Evolutionary conservation across 1,139 yeast genomes (phyloP).

Genomic region (Zygosaccharomyces pseudobailii): DNA sequence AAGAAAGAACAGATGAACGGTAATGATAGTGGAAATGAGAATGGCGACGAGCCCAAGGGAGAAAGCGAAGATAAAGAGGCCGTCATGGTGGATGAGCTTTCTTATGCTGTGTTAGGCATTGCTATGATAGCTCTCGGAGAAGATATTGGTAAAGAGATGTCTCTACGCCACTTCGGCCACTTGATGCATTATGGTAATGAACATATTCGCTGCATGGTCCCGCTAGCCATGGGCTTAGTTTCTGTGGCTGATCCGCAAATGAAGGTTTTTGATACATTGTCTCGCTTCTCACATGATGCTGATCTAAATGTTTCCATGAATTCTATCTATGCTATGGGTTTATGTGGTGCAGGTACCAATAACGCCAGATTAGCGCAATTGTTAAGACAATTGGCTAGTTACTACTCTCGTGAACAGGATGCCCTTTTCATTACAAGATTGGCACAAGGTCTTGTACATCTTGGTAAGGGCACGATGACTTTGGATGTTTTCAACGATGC

Average conservation of each 20-base stretch:
- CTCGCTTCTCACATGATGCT: slow-evolving; percentile 93
- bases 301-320: slow-evolving; percentile 93
- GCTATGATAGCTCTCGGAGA: slow-evolving; percentile 98
- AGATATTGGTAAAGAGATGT: slow-evolving; percentile 97
- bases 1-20: slow-evolving; percentile 16
- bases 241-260: slow-evolving; percentile 94
- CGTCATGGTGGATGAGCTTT: slow-evolving; percentile 48
- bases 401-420: slow-evolving; percentile 87
- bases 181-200: slow-evolving; percentile 97
- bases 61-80: slow-evolving; percentile 43
- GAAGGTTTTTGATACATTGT: slow-evolving; percentile 93
- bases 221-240: slow-evolving; percentile 94
- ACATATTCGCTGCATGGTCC: slow-evolving; percentile 88
- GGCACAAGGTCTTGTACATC: slow-evolving; percentile 90
- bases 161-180: slow-evolving; percentile 93
- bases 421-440: slow-evolving; percentile 88
- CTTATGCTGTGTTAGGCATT: slow-evolving; percentile 89
- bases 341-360: slow-evolving; percentile 98
- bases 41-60: slow-evolving; percentile 22
- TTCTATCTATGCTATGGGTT: slow-evolving; percentile 94
- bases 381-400: slow-evolving; percentile 88
- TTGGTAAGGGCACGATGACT: slow-evolving; percentile 91
- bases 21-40: slow-evolving; percentile 24
- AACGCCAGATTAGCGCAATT: slow-evolving; percentile 97
- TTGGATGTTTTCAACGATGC: slow-evolving; percentile 89